These are phyloP conservation scores for Arxiozyma slooffiae DNA, from an alignment of 1,139 yeast genomes.

Conservation along the genomic window DNA sequence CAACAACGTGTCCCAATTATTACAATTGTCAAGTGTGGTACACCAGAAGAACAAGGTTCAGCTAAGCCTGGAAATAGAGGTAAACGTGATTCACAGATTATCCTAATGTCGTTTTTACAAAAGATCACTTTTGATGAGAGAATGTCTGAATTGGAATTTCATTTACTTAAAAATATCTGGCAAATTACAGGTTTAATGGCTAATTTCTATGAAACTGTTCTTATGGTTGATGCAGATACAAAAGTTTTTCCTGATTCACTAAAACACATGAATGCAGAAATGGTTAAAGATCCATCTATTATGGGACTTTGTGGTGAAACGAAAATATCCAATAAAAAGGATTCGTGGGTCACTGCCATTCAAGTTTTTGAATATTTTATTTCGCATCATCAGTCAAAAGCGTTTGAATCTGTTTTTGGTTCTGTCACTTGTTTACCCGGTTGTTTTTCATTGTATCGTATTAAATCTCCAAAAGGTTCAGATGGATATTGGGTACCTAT, in stretches of 20 bases:
- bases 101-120: slow-evolving; percentile 87
- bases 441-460: slow-evolving; percentile 91
- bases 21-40: slow-evolving; percentile 83
- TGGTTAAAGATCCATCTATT: slow-evolving; percentile 80
- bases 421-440: slow-evolving; percentile 98
- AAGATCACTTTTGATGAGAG: slow-evolving; percentile 89
- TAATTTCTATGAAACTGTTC: slow-evolving; percentile 69
- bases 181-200: slow-evolving; percentile 82
- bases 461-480: slow-evolving; percentile 82
- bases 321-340: slow-evolving; percentile 76
- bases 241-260: slow-evolving; percentile 82
- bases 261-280: slow-evolving; percentile 86
- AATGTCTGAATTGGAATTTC: slow-evolving; percentile 90
- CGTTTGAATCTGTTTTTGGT: slow-evolving; percentile 92
- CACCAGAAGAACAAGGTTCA: slow-evolving; percentile 64
- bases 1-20: slow-evolving; percentile 87
- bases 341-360: slow-evolving; percentile 87
- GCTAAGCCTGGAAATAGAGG: slow-evolving; percentile 98
- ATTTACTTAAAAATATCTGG: slow-evolving; percentile 71
- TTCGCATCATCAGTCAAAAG: slow-evolving; percentile 93
- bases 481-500: slow-evolving; percentile 97
- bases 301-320: slow-evolving; percentile 99
- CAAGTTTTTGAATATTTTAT: slow-evolving; percentile 95
- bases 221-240: slow-evolving; percentile 98
- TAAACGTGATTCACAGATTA: slow-evolving; percentile 92